These are phyloP conservation scores for Lolium multiflorum DNA, from an alignment of 176 grass and related monocot species.

Conservation along the genomic window DNA sequence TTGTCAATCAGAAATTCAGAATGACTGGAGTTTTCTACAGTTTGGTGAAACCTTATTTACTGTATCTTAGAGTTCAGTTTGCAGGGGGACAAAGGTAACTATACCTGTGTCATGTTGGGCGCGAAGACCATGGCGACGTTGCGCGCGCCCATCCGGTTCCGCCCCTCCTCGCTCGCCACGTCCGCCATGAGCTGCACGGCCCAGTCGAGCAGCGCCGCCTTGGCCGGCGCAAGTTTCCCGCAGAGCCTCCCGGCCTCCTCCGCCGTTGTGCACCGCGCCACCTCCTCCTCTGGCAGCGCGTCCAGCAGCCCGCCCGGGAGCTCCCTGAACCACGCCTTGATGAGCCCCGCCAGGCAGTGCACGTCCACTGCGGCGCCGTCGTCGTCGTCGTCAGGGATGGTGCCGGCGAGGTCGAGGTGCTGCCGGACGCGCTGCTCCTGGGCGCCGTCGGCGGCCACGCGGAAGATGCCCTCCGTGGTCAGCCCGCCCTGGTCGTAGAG, in stretches of 20 bases:
- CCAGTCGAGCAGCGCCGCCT: conserved; percentile 86
- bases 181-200: conserved; percentile 89
- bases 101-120: conserved; percentile 85
- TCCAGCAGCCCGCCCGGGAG: conserved; percentile 76
- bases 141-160: conserved; percentile 85
- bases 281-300: conserved; percentile 68
- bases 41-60: too few species aligned
- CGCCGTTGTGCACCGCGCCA: conserved; percentile 66
- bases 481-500: conserved; percentile 68
- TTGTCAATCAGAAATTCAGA: too few species aligned
- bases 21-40: too few species aligned
- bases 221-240: conserved; percentile 45
- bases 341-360: conserved; percentile 81
- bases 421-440: conserved; percentile 69
- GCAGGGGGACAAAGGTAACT: too few species aligned
- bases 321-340: conserved; percentile 98
- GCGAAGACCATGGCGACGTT: conserved; percentile 96
- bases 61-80: too few species aligned
- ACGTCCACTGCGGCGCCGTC: conserved; percentile 29
- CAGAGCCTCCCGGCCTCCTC: conserved; percentile 57
- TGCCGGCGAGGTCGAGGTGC: conserved; percentile 68
- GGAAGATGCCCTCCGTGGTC: conserved; percentile 78
- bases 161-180: conserved; percentile 66
- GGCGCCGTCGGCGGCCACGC: conserved; percentile 66
- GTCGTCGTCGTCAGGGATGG: conserved; percentile 55